A percentile compares a stretch with the other conserved stretches of the same genome.
These are phyloP conservation scores for Debaryomyces coudertii DNA, from an alignment of 1,139 yeast species.

Conservation along the genomic window DNA sequence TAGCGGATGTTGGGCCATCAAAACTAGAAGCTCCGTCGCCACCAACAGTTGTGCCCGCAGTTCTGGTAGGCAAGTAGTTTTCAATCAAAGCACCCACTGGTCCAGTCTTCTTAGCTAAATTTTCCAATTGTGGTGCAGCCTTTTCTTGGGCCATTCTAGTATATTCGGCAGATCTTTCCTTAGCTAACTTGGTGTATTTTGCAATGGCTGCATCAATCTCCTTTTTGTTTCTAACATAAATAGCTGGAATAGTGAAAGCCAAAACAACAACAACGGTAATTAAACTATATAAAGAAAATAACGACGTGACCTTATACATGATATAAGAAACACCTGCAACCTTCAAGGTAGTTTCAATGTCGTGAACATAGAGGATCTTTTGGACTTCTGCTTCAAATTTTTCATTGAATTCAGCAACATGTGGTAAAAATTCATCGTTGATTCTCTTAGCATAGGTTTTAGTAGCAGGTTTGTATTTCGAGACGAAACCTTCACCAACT, in stretches of 20 bases:
- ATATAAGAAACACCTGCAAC: slow-evolving; percentile 70
- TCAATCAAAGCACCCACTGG: slow-evolving; percentile 62
- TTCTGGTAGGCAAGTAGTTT: slow-evolving; percentile 67
- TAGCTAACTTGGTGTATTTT: slow-evolving; percentile 57
- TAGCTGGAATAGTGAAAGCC: slow-evolving; percentile 75
- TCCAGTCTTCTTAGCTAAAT: slow-evolving; percentile 58
- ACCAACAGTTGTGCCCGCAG: slow-evolving; percentile 73
- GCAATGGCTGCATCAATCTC: slow-evolving; percentile 78
- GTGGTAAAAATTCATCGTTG: slow-evolving; percentile 46
- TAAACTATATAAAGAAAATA: slow-evolving; percentile 75
- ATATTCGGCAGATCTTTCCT: slow-evolving; percentile 57
- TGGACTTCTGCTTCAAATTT: slow-evolving; percentile 54
- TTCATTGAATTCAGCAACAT: slow-evolving; percentile 45
- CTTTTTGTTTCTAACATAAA: slow-evolving; percentile 73
- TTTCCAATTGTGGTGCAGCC: slow-evolving; percentile 49
- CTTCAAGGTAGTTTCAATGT: slow-evolving; percentile 69
- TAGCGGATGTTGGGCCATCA: slow-evolving; percentile 19
- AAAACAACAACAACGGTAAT: slow-evolving; percentile 57
- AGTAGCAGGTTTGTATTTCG: slow-evolving; percentile 60
- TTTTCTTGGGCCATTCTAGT: slow-evolving; percentile 56
- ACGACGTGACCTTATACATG: slow-evolving; percentile 72
- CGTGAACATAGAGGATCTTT: slow-evolving; percentile 65
- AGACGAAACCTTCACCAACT: slow-evolving; percentile 72
- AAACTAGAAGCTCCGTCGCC: slow-evolving; percentile 36
- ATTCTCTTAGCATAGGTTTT: slow-evolving; percentile 43